Evolutionary conservation across 1,284 basidiomycete genomes (phyloP), one percentile per base, ranked within the genome.

Genomic region (Leucoagaricus sp.): DNA sequence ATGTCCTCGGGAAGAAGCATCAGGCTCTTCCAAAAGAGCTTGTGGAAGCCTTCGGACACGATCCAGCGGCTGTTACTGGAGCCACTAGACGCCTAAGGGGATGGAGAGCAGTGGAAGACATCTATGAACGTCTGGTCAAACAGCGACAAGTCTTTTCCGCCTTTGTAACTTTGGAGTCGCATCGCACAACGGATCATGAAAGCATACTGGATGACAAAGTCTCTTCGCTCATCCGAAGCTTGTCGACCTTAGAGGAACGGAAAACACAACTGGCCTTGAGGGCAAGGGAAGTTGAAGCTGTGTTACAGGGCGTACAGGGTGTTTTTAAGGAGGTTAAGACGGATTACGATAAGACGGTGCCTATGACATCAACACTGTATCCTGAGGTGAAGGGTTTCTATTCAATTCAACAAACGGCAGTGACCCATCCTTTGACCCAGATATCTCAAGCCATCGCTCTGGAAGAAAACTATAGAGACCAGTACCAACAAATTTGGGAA

Each of bases 401-500:
- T 40, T 34, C 34, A 45, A 41, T 34, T 6, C 26, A 38, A 61
- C 42, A 59, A 10, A 17, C 34, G 10, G 38, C 9, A 41, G 15
- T 53, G 3, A 19, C 55, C 48, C 21, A 47, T 56, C 44, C 25
- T 53, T 53, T 53, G 25, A 44, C 33, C 4, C 38, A 90, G 87
- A 73, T 90, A 13, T 87, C 87, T 1, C 76, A 81, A 47, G 85
- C 89, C 40, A 75, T 84, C 10, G 84, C 78, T 2, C 64, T 90
- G 38, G 86, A 90, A 66, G 88, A 90, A 69, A 87, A 81, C 63
- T 89, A 89, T 68, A 81, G 80, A 61, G 86, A 89, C 62, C 84
- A 85, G 57, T 90, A 88, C 60, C 86, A 89, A 62, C 85, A 88
- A 60, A 70, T 90, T 49, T 89, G 86, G 86, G 88, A 89, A 59